phyloP scores from a whole-genome alignment of 140 eudicot genomes.

The Oenanthe javanica region DNA sequence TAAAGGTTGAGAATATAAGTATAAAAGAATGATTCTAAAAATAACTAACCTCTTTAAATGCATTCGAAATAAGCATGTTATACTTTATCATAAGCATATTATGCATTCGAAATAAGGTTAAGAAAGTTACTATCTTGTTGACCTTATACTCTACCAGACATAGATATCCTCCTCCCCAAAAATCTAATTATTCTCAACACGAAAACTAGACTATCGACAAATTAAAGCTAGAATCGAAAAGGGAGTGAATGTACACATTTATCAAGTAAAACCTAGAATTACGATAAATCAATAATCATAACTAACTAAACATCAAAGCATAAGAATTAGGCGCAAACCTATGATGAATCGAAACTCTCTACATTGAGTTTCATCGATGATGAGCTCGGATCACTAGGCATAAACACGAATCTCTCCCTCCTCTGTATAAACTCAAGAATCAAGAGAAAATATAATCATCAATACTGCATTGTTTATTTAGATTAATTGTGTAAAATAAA shows the following conservation, averaged over 20 bases:
- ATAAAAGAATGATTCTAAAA: neutral
- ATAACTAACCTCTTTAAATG: neutral
- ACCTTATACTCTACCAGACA: neutral
- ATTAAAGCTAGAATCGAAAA: neutral
- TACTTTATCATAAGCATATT: neutral
- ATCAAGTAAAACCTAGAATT: neutral
- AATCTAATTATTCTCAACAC: neutral
- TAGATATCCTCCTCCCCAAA: neutral
- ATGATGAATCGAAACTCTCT: conserved; percentile 44
- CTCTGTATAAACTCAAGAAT: conserved; percentile 33
- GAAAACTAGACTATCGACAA: neutral
- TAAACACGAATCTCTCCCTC: conserved; percentile 46
- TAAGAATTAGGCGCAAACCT: conserved; percentile 24
- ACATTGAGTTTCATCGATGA: conserved; percentile 42
- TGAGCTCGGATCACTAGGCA: conserved; percentile 57
- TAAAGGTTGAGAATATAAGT: neutral
- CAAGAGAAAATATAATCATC: neutral
- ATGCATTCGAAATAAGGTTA: neutral
- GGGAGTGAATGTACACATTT: too few relatives aligned
- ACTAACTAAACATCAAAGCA: too few relatives aligned
- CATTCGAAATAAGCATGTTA: neutral
- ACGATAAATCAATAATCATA: neutral
- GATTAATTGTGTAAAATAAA: neutral
- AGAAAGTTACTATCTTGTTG: neutral
- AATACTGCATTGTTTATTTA: neutral